A percentile compares a stretch with the other conserved stretches of the same genome.
Evolutionary conservation across 192 early-diverging fungal genomes (phyloP).

Genomic region (Backusella parvicylindrica): DNA sequence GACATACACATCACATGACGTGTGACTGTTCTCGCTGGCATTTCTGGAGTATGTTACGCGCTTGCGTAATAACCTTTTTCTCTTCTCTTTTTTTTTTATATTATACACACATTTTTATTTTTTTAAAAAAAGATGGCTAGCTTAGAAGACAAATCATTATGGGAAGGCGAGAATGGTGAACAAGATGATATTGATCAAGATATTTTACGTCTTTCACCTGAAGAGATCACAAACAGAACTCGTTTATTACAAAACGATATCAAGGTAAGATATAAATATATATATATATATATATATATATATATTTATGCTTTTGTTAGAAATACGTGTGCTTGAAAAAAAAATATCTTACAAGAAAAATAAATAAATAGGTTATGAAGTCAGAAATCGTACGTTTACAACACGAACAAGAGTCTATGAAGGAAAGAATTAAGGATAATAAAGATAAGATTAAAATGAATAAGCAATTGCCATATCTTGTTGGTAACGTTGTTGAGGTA

Average conservation of each 20-base stretch:
- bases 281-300: too few relatives aligned
- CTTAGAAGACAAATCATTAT: slow-evolving; percentile 68
- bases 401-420: slow-evolving; percentile 86
- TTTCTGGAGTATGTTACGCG: background rate
- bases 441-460: slow-evolving; percentile 98
- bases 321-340: background rate
- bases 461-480: slow-evolving; percentile 95
- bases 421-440: slow-evolving; percentile 95
- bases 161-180: slow-evolving; percentile 49
- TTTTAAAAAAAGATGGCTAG: slow-evolving; percentile 54
- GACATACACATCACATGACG: background rate
- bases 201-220: slow-evolving; percentile 82
- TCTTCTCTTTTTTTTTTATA: background rate
- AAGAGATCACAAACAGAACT: slow-evolving; percentile 89
- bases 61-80: background rate
- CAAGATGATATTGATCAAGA: slow-evolving; percentile 82
- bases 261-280: slow-evolving; percentile 54
- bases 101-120: background rate
- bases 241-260: slow-evolving; percentile 96
- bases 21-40: background rate
- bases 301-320: background rate
- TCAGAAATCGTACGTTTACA: slow-evolving; percentile 84
- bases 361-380: slow-evolving; percentile 72
- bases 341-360: background rate
- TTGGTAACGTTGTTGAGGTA: slow-evolving; percentile 95